Evolutionary conservation across 1,284 basidiomycete species (phyloP), one percentile per base, ranked within the genome.

Genomic region (Leccinum ponderosum): DNA sequence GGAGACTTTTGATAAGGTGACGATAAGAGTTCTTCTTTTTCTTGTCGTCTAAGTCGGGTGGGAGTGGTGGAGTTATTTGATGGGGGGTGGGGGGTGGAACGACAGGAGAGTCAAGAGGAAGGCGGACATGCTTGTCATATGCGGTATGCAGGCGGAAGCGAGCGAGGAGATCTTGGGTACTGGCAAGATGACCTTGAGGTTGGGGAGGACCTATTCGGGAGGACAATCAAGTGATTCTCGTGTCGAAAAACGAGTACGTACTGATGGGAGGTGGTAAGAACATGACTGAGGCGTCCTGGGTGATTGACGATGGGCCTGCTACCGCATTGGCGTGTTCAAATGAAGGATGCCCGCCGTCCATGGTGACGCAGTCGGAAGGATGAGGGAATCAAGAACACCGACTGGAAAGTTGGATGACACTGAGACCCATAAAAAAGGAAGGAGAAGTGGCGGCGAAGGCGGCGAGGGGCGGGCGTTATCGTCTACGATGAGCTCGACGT

Each of bases 21-120:
- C 83, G 89, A 68, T 92, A 92, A 58, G 77, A 86, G 65, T 90
- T 90, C 80, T 87, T 89, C 77, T 83, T 86, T 82, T 88, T 91
- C 80, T 89, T 91, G 69, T 89, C 87, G 58, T 84, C 86, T 59
- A 78, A 80, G 60, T 76, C 78, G 57, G 60, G 71, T 44, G 65
- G 62, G 59, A 76, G 81, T n/a, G 80, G 80, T n/a, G 76, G 79
- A 58, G 74, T 75, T 53, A 71, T 70, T 48, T 72, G 72, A 48
- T 69, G 81, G 64, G 67, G 55, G 60, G 69, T 27, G 53, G 61
- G 44, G 57, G 71, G 64, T 31, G 73, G 65, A 33, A 62, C 59
- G 42, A 66, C 61, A 39, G 68, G 67, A 63, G 69, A 15, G 59
- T 68, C 56, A 55, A 71, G 69, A 68, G 79, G 77, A 25, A 84